Percentiles rank a stretch among this genome's conserved stretches.
phyloP scores from a whole-genome alignment of 2,329 filamentous ascomycete species.

The Clonostachys solani region DNA sequence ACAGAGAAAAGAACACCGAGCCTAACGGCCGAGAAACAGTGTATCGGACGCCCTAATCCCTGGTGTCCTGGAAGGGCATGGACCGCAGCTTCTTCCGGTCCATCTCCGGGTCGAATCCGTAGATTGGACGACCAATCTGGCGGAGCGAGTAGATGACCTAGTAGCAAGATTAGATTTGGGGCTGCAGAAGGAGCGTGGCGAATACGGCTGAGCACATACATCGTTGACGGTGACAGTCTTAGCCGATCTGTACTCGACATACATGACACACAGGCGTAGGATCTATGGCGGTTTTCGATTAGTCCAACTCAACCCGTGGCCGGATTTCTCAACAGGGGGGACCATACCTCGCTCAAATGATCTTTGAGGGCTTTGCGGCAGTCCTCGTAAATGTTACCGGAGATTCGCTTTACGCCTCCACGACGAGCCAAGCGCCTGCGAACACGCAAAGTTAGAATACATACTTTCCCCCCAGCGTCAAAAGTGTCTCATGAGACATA shows the following conservation, averaged over 20 bases:
- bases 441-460: too few relatives aligned
- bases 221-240: constrained; percentile 63
- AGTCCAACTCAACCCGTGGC: not conserved
- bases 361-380: constrained; percentile 44
- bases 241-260: constrained; percentile 45
- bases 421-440: constrained; percentile 66
- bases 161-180: not conserved
- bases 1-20: not conserved
- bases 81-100: constrained; percentile 6
- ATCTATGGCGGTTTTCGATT: constrained; percentile 32
- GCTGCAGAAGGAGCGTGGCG: not conserved
- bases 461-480: not conserved
- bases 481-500: constrained; percentile 15
- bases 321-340: not conserved
- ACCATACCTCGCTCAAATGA: constrained; percentile 40
- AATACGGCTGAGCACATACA: constrained; percentile 31
- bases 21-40: too few relatives aligned
- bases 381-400: constrained; percentile 59
- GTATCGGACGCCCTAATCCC: too few relatives aligned
- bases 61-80: too few relatives aligned
- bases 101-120: constrained; percentile 49
- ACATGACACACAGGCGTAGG: constrained; percentile 40
- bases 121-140: constrained; percentile 46
- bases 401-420: constrained; percentile 74
- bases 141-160: constrained; percentile 51